A percentile compares a stretch with the other conserved stretches of the same genome.
These are phyloP conservation scores for Colletotrichum caudatum DNA, from an alignment of 2,329 filamentous ascomycete species.

Conservation along the genomic window DNA sequence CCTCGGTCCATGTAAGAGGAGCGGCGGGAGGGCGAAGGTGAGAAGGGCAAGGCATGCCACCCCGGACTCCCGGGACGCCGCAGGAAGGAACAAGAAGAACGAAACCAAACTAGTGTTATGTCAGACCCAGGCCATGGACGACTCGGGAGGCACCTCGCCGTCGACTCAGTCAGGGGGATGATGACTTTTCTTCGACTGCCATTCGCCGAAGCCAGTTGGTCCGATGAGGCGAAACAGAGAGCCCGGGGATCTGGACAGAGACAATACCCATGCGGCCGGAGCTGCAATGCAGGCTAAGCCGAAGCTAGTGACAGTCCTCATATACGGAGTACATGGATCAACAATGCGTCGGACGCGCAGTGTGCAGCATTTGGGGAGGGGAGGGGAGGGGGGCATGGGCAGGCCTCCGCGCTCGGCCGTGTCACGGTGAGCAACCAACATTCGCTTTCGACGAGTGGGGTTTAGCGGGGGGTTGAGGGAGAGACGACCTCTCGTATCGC, in stretches of 20 bases:
- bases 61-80: slow-evolving; percentile 1
- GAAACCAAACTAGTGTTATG: neutral
- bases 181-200: neutral
- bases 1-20: slow-evolving; percentile 5
- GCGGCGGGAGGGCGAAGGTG: neutral
- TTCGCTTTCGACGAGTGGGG: slow-evolving; percentile 1
- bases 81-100: slow-evolving; percentile 18
- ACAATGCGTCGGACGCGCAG: neutral
- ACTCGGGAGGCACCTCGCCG: slow-evolving; percentile 1
- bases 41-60: slow-evolving; percentile 1
- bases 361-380: neutral
- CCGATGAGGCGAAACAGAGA: neutral
- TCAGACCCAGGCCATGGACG: neutral
- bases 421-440: slow-evolving; percentile 12
- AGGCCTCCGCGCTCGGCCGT: slow-evolving; percentile 4
- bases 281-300: slow-evolving; percentile 23
- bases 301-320: slow-evolving; percentile 23
- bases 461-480: neutral
- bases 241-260: slow-evolving; percentile 1
- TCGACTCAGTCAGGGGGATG: neutral
- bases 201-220: slow-evolving; percentile 12
- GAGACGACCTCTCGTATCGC: slow-evolving; percentile 24
- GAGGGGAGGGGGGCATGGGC: neutral
- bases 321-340: slow-evolving; percentile 2
- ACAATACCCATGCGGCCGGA: slow-evolving; percentile 11